phyloP scores from a whole-genome alignment of 2,329 filamentous ascomycete genomes.

The Trichoderma brevicompactum region DNA sequence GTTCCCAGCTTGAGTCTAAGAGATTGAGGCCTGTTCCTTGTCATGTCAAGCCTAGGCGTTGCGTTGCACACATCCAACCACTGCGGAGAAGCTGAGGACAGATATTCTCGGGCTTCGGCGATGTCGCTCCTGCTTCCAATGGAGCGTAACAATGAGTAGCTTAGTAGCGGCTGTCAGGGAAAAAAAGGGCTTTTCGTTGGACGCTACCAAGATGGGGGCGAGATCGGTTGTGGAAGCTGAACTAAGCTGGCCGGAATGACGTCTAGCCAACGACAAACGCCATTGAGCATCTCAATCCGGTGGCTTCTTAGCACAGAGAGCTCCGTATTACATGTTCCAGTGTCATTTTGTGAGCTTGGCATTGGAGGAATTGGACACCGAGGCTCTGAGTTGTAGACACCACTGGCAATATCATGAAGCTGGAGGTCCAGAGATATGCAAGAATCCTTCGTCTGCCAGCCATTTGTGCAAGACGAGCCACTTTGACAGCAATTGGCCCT shows the following conservation, averaged over 20 bases:
- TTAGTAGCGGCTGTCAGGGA: not conserved
- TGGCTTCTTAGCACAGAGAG: not conserved
- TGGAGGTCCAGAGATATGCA: not conserved
- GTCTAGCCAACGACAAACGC: conserved; percentile 13
- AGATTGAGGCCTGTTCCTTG: conserved; percentile 16
- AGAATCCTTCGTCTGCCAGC: not conserved
- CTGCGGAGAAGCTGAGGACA: conserved; percentile 10
- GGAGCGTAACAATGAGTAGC: not conserved
- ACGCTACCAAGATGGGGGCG: conserved; percentile 1
- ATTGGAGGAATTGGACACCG: not conserved
- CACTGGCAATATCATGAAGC: not conserved
- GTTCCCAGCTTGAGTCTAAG: conserved; percentile 2
- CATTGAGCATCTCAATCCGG: conserved; percentile 1
- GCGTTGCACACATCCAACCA: not conserved
- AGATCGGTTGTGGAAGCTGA: conserved; percentile 3
- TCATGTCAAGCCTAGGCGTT: conserved; percentile 13
- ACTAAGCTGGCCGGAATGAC: conserved; percentile 12
- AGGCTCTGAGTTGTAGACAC: not conserved
- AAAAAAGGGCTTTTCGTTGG: conserved; percentile 4
- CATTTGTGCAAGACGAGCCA: not conserved
- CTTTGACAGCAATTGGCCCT: conserved; percentile 2
- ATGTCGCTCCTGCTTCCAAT: not conserved
- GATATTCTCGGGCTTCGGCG: conserved; percentile 22
- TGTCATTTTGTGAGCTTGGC: not conserved
- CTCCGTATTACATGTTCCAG: not conserved